These are phyloP conservation scores for Apiotrichum sp. DNA, from an alignment of 1,284 basidiomycete genomes.

Conservation along the genomic window DNA sequence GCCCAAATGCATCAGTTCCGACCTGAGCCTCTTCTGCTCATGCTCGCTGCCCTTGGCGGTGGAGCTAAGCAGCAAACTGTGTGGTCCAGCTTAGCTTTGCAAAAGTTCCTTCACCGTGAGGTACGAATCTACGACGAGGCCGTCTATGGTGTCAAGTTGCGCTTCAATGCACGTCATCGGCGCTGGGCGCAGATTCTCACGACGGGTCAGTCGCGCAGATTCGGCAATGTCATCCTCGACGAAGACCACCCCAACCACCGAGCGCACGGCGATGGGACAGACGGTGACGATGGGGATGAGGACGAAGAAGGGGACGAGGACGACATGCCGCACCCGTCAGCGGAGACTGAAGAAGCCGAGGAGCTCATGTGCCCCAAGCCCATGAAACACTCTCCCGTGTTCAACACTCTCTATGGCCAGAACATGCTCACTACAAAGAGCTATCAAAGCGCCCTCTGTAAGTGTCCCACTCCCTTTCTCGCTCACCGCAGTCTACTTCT, in stretches of 20 bases:
- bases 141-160: slow-evolving; percentile 54
- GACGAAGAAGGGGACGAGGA: slow-evolving; percentile 12
- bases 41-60: slow-evolving; percentile 59
- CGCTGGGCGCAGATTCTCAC: slow-evolving; percentile 41
- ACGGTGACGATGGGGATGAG: slow-evolving; percentile 17
- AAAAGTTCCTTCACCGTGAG: slow-evolving; percentile 76
- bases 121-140: slow-evolving; percentile 61
- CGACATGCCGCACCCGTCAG: background rate
- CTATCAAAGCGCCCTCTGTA: slow-evolving; percentile 85
- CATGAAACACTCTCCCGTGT: slow-evolving; percentile 65
- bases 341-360: background rate
- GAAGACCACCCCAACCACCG: slow-evolving; percentile 8
- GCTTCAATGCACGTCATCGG: slow-evolving; percentile 14
- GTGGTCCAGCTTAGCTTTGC: slow-evolving; percentile 67
- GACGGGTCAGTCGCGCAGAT: slow-evolving; percentile 18
- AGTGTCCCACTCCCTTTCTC: slow-evolving; percentile 35
- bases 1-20: slow-evolving; percentile 73
- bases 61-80: slow-evolving; percentile 62
- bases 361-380: slow-evolving; percentile 48
- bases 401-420: slow-evolving; percentile 77
- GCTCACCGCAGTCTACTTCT: slow-evolving; percentile 63
- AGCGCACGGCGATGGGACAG: slow-evolving; percentile 3
- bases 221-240: slow-evolving; percentile 19
- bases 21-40: slow-evolving; percentile 58
- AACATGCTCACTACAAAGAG: slow-evolving; percentile 77